These are phyloP conservation scores for Coelastrella sp. DNA, from an alignment of 139 green algal genomes.

Conservation along the genomic window DNA sequence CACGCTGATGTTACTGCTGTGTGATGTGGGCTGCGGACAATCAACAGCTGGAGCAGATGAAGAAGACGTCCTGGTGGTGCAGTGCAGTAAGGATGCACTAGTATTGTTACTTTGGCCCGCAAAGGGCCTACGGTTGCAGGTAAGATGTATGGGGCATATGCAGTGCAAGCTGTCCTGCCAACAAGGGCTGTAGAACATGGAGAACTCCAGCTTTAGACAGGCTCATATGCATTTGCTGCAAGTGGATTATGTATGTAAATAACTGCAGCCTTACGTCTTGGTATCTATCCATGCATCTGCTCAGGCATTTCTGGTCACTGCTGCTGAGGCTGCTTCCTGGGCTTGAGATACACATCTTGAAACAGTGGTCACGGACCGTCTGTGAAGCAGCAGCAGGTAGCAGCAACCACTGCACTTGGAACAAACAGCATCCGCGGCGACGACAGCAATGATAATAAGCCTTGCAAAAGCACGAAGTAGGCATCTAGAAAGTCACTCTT, in stretches of 20 bases:
- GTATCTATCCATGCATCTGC: slow-evolving; percentile 92
- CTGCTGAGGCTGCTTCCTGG: slow-evolving; percentile 87
- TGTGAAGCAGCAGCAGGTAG: slow-evolving; percentile 53
- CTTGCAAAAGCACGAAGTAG: not conserved
- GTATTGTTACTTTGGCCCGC: too few species aligned
- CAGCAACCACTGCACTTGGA: too few species aligned
- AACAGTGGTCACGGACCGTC: slow-evolving; percentile 97
- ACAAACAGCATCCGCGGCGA: not conserved
- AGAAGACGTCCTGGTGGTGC: too few species aligned
- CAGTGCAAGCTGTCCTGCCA: too few species aligned
- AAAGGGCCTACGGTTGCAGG: too few species aligned
- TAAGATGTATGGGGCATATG: too few species aligned
- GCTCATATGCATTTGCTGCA: not conserved
- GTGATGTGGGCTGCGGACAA: not conserved
- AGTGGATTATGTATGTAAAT: not conserved
- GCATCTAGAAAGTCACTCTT: not conserved
- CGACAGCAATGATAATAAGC: not conserved
- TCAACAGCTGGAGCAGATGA: too few species aligned
- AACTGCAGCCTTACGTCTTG: slow-evolving; percentile 68
- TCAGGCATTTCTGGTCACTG: slow-evolving; percentile 91
- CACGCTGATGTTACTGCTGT: not conserved
- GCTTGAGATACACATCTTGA: slow-evolving; percentile 91
- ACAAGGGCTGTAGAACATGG: too few species aligned
- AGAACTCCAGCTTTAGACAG: too few species aligned
- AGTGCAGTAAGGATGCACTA: too few species aligned